Percentiles rank a stretch among this genome's conserved stretches.
phyloP scores from a whole-genome alignment of 2,329 filamentous ascomycete species.

The Elsinoe ampelina region DNA sequence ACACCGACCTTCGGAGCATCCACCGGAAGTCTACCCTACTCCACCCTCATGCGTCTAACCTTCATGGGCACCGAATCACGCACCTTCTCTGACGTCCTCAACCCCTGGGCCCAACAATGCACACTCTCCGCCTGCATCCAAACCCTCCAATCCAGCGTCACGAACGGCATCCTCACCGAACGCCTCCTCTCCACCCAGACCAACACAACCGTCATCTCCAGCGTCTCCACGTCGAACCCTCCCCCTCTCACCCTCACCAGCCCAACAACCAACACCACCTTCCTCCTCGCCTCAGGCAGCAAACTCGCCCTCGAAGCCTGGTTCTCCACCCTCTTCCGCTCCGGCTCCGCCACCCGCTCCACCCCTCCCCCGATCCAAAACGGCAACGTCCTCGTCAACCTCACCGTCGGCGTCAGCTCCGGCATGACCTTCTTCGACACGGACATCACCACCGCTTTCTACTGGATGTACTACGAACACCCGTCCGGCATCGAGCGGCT shows the following conservation, averaged over 20 bases:
- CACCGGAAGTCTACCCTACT: constrained; percentile 13
- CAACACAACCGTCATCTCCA: constrained; percentile 14
- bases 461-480: constrained; percentile 35
- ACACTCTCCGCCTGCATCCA: constrained; percentile 15
- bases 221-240: not conserved
- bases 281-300: constrained; percentile 14
- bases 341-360: constrained; percentile 14
- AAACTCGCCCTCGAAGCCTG: constrained; percentile 14
- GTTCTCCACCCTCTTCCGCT: constrained; percentile 15
- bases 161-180: constrained; percentile 14
- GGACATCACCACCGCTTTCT: constrained; percentile 33
- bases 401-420: constrained; percentile 16
- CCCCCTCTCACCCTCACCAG: not conserved
- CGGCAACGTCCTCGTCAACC: constrained; percentile 16
- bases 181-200: not conserved
- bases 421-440: constrained; percentile 19
- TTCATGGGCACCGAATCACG: constrained; percentile 16
- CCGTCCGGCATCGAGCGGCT: constrained; percentile 27
- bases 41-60: constrained; percentile 15
- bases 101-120: constrained; percentile 15
- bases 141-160: constrained; percentile 13
- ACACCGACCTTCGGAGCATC: constrained; percentile 14
- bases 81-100: constrained; percentile 9
- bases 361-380: not conserved
- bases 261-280: not conserved